A percentile compares a stretch with the other conserved stretches of the same genome.
Evolutionary conservation across 306 rosid species (phyloP).

Genomic region (Vachellia collinsii): DNA sequence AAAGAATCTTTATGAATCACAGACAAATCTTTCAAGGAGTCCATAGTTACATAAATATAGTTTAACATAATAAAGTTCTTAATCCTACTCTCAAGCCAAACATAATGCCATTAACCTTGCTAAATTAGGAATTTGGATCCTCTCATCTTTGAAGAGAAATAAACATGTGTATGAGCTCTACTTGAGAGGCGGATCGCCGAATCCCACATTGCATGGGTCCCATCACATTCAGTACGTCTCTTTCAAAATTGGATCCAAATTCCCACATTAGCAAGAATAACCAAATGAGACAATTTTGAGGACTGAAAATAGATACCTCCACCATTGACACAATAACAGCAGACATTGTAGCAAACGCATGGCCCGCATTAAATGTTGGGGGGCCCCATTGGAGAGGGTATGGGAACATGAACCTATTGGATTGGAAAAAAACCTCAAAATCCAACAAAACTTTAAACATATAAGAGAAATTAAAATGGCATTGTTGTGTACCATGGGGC

Average conservation of each 20-base stretch:
- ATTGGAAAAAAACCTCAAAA: conserved; percentile 31
- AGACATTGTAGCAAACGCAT: conserved; percentile 95
- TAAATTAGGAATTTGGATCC: background rate
- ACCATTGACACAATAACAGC: conserved; percentile 95
- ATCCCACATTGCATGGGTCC: background rate
- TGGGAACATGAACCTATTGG: conserved; percentile 85
- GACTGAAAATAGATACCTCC: conserved; percentile 63
- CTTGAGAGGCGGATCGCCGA: background rate
- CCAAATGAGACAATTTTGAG: background rate
- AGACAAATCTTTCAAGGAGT: conserved; percentile 22
- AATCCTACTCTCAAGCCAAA: background rate
- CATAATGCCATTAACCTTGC: background rate
- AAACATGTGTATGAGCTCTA: background rate
- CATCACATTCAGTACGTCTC: background rate
- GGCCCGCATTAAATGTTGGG: conserved; percentile 97
- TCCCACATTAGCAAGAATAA: background rate
- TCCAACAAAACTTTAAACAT: background rate
- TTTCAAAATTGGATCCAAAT: conserved; percentile 1
- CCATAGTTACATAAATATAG: background rate
- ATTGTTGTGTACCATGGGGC: conserved; percentile 75
- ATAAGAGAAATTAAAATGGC: conserved; percentile 12
- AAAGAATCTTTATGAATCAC: background rate
- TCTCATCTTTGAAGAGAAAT: background rate
- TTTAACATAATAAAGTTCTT: background rate
- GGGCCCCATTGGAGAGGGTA: conserved; percentile 98